Evolutionary conservation across 108 stramenopile genomes (phyloP).

Genomic region (Cyclotella atomus): DNA sequence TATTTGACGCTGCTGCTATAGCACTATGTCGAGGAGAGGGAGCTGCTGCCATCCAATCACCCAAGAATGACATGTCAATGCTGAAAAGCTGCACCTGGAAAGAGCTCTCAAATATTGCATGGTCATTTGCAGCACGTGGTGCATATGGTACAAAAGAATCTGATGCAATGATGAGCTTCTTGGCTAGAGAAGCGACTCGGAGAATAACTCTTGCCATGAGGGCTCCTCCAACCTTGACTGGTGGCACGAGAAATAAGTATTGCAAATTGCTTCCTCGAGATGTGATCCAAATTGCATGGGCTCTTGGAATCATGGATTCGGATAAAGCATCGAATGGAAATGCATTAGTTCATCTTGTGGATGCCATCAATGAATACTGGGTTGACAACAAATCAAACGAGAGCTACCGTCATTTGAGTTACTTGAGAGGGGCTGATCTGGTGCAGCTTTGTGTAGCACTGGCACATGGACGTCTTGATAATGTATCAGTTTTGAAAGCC

Average conservation of each 20-base stretch:
- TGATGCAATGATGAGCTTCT: conserved; percentile 50
- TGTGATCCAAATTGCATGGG: conserved; percentile 75
- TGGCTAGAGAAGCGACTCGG: conserved; percentile 59
- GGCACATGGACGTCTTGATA: conserved; percentile 79
- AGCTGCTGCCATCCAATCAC: conserved; percentile 13
- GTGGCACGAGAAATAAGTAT: conserved; percentile 21
- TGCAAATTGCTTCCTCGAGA: conserved; percentile 62
- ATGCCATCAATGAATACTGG: conserved; percentile 59
- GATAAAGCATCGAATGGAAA: conserved; percentile 75
- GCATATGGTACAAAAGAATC: conserved; percentile 52
- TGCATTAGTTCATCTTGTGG: conserved; percentile 63
- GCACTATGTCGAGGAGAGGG: conserved; percentile 58
- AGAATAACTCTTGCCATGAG: conserved; percentile 16
- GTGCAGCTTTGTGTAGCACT: conserved; percentile 71
- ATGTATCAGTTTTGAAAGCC: conserved; percentile 53
- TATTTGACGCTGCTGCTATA: conserved; percentile 75
- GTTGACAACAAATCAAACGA: conserved; percentile 14
- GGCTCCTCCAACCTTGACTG: neutral
- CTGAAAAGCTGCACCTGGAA: conserved; percentile 69
- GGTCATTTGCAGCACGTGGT: conserved; percentile 82
- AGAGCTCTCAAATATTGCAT: conserved; percentile 78
- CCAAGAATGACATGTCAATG: conserved; percentile 13
- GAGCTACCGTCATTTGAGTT: conserved; percentile 48
- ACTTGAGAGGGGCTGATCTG: conserved; percentile 74
- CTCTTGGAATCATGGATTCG: conserved; percentile 74